Percentiles rank a stretch among this genome's conserved stretches.
These are phyloP conservation scores for Periglandula ipomoeae DNA, from an alignment of 2,329 filamentous ascomycete species.

Conservation along the genomic window DNA sequence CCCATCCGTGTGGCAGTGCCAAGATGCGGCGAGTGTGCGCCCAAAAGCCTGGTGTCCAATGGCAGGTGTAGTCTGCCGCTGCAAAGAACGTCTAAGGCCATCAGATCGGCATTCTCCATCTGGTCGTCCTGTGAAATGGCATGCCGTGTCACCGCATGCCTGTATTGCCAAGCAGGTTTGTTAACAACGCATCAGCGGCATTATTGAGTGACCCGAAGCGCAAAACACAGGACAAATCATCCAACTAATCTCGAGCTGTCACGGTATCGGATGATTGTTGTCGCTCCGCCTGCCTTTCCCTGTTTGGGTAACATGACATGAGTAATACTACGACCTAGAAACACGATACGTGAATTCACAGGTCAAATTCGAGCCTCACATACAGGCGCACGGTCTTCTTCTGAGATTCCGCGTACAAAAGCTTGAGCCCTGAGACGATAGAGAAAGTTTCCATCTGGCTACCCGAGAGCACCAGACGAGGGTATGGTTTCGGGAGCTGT, in stretches of 20 bases:
- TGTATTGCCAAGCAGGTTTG: background rate
- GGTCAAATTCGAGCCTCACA: background rate
- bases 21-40: constrained; percentile 1
- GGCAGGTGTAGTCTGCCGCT: background rate
- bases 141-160: background rate
- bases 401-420: too few relatives aligned
- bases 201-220: too few relatives aligned
- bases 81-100: background rate
- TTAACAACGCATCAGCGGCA: background rate
- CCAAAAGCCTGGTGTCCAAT: background rate
- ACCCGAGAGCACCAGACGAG: too few relatives aligned
- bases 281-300: background rate
- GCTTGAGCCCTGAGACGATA: too few relatives aligned
- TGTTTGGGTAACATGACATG: background rate
- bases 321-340: background rate
- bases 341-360: too few relatives aligned
- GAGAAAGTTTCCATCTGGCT: too few relatives aligned
- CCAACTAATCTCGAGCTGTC: background rate
- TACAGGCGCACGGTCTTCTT: background rate
- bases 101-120: background rate
- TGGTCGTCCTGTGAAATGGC: background rate
- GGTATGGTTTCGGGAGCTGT: too few relatives aligned
- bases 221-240: too few relatives aligned
- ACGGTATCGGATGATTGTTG: background rate
- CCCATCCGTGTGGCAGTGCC: constrained; percentile 3